These are phyloP conservation scores for Saccharomyces kudriavzevii DNA, from an alignment of 805 yeast genomes.

Conservation along the genomic window DNA sequence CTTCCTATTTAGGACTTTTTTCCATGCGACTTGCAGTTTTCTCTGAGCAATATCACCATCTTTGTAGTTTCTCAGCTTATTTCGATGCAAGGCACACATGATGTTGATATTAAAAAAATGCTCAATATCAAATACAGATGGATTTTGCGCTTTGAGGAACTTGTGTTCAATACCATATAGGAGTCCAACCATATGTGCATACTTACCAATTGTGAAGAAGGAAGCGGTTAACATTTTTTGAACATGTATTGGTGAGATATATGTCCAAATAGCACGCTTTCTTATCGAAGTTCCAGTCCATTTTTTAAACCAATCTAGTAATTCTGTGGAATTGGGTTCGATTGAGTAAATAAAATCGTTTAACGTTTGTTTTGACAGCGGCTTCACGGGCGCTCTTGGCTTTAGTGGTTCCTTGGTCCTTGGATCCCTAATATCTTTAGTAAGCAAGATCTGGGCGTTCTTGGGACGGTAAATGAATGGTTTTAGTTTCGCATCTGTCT, in stretches of 20 bases:
- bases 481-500: slow-evolving; percentile 28
- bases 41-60: slow-evolving; percentile 13
- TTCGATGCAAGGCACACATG: slow-evolving; percentile 26
- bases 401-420: slow-evolving; percentile 27
- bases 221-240: slow-evolving; percentile 21
- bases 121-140: slow-evolving; percentile 19
- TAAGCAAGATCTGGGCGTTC: slow-evolving; percentile 32
- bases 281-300: slow-evolving; percentile 24
- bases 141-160: slow-evolving; percentile 18
- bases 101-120: slow-evolving; percentile 23
- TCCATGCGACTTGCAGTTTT: slow-evolving; percentile 20
- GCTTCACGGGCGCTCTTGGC: slow-evolving; percentile 29
- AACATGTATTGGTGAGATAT: slow-evolving; percentile 17
- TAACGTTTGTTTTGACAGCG: slow-evolving; percentile 24
- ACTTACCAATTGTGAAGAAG: slow-evolving; percentile 20
- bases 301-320: slow-evolving; percentile 18
- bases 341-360: slow-evolving; percentile 20
- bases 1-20: slow-evolving; percentile 8
- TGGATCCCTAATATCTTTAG: slow-evolving; percentile 35
- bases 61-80: slow-evolving; percentile 8
- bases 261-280: slow-evolving; percentile 20
- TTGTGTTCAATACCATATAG: slow-evolving; percentile 12
- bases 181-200: slow-evolving; percentile 14
- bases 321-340: slow-evolving; percentile 12
- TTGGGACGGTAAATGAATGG: slow-evolving; percentile 36